Evolutionary conservation across 306 rosid species (phyloP).

Genomic region (Medicago ruthenica): DNA sequence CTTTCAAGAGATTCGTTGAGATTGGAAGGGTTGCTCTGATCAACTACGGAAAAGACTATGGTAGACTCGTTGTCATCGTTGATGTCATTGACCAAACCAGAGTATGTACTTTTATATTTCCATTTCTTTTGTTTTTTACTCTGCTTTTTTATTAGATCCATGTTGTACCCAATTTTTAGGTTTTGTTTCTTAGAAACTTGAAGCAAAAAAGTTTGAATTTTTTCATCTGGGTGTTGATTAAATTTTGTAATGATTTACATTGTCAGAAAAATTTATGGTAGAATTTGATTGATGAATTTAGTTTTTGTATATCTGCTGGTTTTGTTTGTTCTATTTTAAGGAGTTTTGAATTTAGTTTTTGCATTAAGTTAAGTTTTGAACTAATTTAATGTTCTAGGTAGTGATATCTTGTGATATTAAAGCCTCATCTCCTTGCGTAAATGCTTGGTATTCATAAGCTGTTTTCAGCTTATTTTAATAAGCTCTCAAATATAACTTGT

Average conservation of each 20-base stretch:
- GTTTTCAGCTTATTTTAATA: too few species aligned
- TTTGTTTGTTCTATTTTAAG: neutral
- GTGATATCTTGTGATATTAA: neutral
- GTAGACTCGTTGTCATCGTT: slow-evolving; percentile 14
- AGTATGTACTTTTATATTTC: slow-evolving; percentile 37
- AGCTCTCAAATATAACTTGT: too few species aligned
- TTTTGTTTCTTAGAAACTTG: neutral
- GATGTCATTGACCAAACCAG: slow-evolving; percentile 91
- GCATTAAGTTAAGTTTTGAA: neutral
- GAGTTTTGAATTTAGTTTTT: neutral
- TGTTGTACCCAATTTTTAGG: neutral
- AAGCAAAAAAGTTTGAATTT: neutral
- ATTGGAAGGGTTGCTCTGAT: slow-evolving; percentile 20
- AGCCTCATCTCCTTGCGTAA: too few species aligned
- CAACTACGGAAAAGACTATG: slow-evolving; percentile 16
- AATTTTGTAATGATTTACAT: neutral
- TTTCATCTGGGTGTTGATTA: neutral
- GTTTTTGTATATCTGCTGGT: too few species aligned
- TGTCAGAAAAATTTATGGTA: neutral
- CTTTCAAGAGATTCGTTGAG: slow-evolving; percentile 27
- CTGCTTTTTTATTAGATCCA: neutral
- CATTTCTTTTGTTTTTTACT: neutral
- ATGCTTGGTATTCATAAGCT: too few species aligned
- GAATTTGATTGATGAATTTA: neutral
- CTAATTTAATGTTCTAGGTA: neutral